Evolutionary conservation across 371 early-diverging fungal genomes (phyloP), one percentile per base, ranked within the genome.

Genomic region (Mucor piriformis): DNA sequence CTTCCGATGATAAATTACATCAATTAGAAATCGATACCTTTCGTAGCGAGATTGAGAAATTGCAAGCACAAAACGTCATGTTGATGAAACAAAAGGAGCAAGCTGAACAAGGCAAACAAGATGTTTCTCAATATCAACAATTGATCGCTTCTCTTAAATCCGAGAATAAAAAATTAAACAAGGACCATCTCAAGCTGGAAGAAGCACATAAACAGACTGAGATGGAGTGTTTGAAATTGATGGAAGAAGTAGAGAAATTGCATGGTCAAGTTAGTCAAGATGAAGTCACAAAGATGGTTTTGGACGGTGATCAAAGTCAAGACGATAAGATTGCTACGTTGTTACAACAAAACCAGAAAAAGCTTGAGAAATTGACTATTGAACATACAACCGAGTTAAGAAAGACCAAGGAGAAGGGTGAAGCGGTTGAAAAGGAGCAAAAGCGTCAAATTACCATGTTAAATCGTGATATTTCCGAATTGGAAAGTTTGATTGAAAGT

Each of bases 181-280:
- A 73, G 12, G 81, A 84, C 37, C 70, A 83, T 33, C 77, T 74
- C 21, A 71, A 76, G 23, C 65, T 90, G n/a, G 60, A 76, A 52
- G 85, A 86, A 35, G 77, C 86, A 8, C 86, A 89, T 50, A 79
- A 83, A 50, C 86, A 85, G 63, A 77, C 84, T 29, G 88, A 92
- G 57, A 81, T 70, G 4, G 90, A 90, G 64, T 86, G 88, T 59
- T 67, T 88, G 48, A 86, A 88, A 50, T 67, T 91, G 48, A 85
- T 89, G 77, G 90, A 90, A 34, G 92, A 92, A 64, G 83, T 89
- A 5, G 89, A 90, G 60, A 81, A 80, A 50, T 70, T 92, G 25
- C 85, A 86, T 54, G 69, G 79, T 1, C 89, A 88, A 66, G 81
- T 81, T 47, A 53, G 57, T 47, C 52, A 68, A 64, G 54, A 58